Conservation (phyloP, 2,329 filamentous ascomycete species). For the Diaporthe sp. region DNA sequence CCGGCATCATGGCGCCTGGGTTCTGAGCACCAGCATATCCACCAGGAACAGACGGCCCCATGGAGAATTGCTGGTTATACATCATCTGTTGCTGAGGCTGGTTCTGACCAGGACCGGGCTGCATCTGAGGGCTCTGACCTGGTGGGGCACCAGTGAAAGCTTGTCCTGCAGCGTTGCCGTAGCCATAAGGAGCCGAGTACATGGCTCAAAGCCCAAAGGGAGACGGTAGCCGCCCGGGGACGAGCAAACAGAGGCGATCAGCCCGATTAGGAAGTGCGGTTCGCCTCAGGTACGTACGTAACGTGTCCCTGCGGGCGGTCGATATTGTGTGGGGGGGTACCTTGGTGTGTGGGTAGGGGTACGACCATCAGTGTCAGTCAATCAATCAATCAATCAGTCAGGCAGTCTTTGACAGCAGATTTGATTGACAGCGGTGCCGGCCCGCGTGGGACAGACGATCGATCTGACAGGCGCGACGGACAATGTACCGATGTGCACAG, state of each 20-base stretch:
- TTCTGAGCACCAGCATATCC: constrained; percentile 66
- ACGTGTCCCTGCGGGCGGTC: constrained; percentile 38
- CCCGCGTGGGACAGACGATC: constrained; percentile 41
- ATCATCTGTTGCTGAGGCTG: constrained; percentile 69
- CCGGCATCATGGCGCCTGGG: constrained; percentile 66
- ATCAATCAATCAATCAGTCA: constrained; percentile 9
- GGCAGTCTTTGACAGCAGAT: constrained; percentile 17
- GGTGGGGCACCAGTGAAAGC: constrained; percentile 66
- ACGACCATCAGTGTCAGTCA: constrained; percentile 35
- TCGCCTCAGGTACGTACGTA: constrained; percentile 39
- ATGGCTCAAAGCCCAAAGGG: constrained; percentile 55
- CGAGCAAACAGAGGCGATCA: constrained; percentile 38
- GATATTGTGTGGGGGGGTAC: constrained; percentile 41
- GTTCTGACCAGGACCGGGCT: constrained; percentile 58
- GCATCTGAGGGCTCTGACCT: constrained; percentile 62
- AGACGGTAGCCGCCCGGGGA: constrained; percentile 35
- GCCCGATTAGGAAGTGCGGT: constrained; percentile 39
- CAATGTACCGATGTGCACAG: constrained; percentile 38
- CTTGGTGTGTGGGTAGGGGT: constrained; percentile 40
- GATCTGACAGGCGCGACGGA: constrained; percentile 40
- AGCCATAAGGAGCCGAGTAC: constrained; percentile 70
- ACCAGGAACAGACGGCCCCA: constrained; percentile 62
- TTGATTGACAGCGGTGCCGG: constrained; percentile 40
- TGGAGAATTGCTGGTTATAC: constrained; percentile 73
- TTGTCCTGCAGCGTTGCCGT: constrained; percentile 66